Evolutionary conservation across 352 stramenopile genomes (phyloP).

Genomic region (Globisporangium camurandrum): DNA sequence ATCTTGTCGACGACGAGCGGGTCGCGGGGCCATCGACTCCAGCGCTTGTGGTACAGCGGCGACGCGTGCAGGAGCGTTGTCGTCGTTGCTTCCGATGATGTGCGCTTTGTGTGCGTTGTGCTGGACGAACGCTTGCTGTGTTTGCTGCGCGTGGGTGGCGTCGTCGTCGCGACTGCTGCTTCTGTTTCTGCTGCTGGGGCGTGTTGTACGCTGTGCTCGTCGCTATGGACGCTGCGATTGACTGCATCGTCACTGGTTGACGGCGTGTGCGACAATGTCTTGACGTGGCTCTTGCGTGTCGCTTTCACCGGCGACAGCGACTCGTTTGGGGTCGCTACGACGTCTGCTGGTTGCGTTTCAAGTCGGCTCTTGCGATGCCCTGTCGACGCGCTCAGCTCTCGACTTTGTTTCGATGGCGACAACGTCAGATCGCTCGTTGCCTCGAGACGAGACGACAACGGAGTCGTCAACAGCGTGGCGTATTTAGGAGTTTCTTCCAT

Average conservation of each 20-base stretch:
- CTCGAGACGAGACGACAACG: no score
- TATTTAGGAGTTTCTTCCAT: no score
- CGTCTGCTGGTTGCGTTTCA: neutral
- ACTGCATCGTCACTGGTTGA: neutral
- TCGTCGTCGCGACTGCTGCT: neutral
- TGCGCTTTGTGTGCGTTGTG: neutral
- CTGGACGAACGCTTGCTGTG: no score
- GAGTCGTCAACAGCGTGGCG: no score
- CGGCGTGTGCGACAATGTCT: neutral
- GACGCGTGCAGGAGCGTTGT: slow-evolving; percentile 1
- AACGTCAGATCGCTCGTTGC: no score
- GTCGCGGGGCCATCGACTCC: slow-evolving; percentile 37
- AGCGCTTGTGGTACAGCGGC: slow-evolving; percentile 51
- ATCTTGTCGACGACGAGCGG: slow-evolving; percentile 59
- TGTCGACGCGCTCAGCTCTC: neutral
- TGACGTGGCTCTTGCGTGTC: neutral
- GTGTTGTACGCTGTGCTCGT: neutral
- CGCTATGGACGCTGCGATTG: neutral
- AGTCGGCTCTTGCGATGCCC: neutral
- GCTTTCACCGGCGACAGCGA: neutral
- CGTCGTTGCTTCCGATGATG: no score
- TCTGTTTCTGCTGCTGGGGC: neutral
- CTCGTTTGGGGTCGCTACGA: no score
- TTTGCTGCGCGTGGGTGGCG: no score
- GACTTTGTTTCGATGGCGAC: neutral